Percentiles rank a stretch among this genome's conserved stretches.
These are phyloP conservation scores for Trichoderma lentiforme DNA, from an alignment of 2,329 filamentous ascomycete species.

Conservation along the genomic window DNA sequence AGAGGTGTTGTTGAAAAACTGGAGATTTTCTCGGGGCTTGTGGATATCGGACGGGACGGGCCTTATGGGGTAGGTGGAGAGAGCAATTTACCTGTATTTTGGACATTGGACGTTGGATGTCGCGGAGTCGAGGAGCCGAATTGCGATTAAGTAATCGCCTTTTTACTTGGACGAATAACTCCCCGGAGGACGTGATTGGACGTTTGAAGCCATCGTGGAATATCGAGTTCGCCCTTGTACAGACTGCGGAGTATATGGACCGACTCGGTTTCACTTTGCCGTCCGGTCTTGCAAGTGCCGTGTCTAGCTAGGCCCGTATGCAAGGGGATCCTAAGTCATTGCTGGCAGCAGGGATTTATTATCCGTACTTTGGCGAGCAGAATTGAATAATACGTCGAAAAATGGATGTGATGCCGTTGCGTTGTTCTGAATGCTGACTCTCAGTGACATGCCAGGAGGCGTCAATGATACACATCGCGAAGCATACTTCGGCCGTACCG, in stretches of 20 bases:
- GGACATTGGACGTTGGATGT: background rate
- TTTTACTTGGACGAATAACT: background rate
- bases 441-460: background rate
- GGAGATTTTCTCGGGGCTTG: background rate
- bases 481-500: background rate
- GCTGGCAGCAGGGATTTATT: background rate
- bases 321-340: background rate
- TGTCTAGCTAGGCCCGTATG: background rate
- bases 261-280: background rate
- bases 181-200: background rate
- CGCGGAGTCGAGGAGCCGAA: background rate
- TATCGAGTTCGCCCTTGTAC: background rate
- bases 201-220: background rate
- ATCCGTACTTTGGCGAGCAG: background rate
- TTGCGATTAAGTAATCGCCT: background rate
- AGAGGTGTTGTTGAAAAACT: background rate
- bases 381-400: background rate
- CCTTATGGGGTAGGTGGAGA: background rate
- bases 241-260: background rate
- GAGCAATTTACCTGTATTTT: background rate
- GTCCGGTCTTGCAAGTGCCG: background rate
- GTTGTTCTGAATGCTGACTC: background rate
- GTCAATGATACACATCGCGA: background rate
- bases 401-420: background rate
- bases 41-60: background rate